Percentiles rank a stretch among this genome's conserved stretches.
These are phyloP conservation scores for Aspergillus taichungensis DNA, from an alignment of 495 filamentous ascomycete species.

Conservation along the genomic window DNA sequence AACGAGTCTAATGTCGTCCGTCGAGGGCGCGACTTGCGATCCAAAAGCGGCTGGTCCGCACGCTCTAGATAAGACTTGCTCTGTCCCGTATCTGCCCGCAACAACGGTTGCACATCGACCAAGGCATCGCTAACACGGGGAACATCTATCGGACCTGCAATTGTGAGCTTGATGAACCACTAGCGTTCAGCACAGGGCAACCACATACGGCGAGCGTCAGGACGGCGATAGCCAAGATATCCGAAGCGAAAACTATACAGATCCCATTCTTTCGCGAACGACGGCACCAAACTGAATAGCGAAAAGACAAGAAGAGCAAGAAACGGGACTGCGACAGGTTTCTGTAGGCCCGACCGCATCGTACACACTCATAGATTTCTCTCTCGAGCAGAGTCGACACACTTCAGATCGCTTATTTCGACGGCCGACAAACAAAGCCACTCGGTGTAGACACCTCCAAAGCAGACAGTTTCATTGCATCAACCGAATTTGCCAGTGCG, in stretches of 20 bases:
- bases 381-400: not conserved
- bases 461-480: not conserved
- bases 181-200: not conserved
- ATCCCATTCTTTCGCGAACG: conserved; percentile 22
- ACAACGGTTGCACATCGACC: conserved; percentile 7
- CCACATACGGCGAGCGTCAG: conserved; percentile 23
- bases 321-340: conserved; percentile 33
- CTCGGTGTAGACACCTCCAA: not conserved
- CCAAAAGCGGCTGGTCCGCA: conserved; percentile 3
- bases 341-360: conserved; percentile 34
- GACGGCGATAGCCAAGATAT: conserved; percentile 20
- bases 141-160: conserved; percentile 2
- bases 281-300: conserved; percentile 29
- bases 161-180: not conserved
- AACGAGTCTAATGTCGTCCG: conserved; percentile 6
- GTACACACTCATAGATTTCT: conserved; percentile 13
- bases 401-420: conserved; percentile 2
- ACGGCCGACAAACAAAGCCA: not conserved
- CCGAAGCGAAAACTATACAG: conserved; percentile 22
- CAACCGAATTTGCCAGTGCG: too few species aligned
- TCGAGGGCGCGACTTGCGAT: conserved; percentile 5
- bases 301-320: conserved; percentile 29
- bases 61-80: conserved; percentile 12
- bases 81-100: conserved; percentile 1
- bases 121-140: conserved; percentile 12